These are phyloP conservation scores for Westerdykella aurantiaca DNA, from an alignment of 2,329 filamentous ascomycete species.

Conservation along the genomic window DNA sequence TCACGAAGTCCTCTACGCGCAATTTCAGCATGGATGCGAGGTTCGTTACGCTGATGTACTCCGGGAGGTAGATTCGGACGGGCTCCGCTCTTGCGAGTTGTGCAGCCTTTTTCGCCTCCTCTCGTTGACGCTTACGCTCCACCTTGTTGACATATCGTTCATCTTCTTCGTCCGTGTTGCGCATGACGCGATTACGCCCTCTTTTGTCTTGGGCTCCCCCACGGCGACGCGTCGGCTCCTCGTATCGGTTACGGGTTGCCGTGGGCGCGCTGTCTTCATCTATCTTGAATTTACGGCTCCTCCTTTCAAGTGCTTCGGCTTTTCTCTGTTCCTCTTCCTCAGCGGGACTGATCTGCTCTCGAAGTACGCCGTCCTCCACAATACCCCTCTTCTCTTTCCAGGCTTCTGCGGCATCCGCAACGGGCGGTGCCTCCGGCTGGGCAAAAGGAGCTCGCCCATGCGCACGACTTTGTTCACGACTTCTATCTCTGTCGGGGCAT, in stretches of 20 bases:
- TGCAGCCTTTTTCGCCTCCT: slow-evolving; percentile 32
- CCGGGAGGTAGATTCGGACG: slow-evolving; percentile 65
- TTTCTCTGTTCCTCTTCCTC: slow-evolving; percentile 16
- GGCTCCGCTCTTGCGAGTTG: slow-evolving; percentile 25
- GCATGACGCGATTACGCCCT: slow-evolving; percentile 15
- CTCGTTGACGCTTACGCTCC: slow-evolving; percentile 29
- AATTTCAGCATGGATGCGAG: slow-evolving; percentile 71
- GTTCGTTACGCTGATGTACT: slow-evolving; percentile 85
- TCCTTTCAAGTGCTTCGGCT: slow-evolving; percentile 15
- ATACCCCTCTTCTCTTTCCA: slow-evolving; percentile 19
- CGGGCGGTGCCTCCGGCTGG: slow-evolving; percentile 5
- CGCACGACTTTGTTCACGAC: slow-evolving; percentile 6
- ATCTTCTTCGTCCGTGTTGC: slow-evolving; percentile 16
- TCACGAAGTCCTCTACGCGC: slow-evolving; percentile 63
- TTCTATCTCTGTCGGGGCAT: slow-evolving; percentile 15
- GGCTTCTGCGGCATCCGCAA: slow-evolving; percentile 24
- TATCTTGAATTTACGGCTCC: slow-evolving; percentile 21
- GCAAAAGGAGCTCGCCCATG: slow-evolving; percentile 8
- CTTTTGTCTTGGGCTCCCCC: slow-evolving; percentile 10
- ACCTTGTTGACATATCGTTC: slow-evolving; percentile 16
- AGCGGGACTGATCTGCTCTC: slow-evolving; percentile 7
- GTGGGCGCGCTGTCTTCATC: slow-evolving; percentile 12
- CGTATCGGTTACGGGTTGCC: slow-evolving; percentile 23
- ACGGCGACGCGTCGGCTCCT: slow-evolving; percentile 25
- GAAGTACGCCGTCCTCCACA: slow-evolving; percentile 10